phyloP scores from a whole-genome alignment of 2,329 filamentous ascomycete genomes.

The Colletotrichum endophyticum region DNA sequence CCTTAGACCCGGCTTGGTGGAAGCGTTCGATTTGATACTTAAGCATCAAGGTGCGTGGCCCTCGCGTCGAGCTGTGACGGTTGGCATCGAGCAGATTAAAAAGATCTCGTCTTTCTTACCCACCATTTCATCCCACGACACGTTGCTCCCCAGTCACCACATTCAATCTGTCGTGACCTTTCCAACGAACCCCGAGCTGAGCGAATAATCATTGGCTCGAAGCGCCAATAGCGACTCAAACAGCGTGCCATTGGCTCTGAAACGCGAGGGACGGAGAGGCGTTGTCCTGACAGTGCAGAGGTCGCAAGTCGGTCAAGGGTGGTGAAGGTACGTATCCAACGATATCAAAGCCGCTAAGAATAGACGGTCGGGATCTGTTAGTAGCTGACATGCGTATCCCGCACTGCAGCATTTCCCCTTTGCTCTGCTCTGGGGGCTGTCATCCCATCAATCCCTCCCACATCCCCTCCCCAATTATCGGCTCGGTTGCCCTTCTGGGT shows the following conservation, averaged over 20 bases:
- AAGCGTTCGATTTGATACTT: not conserved
- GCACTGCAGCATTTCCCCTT: not conserved
- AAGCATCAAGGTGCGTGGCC: not conserved
- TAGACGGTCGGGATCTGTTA: not conserved
- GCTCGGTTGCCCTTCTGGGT: conserved; percentile 1
- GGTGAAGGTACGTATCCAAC: not conserved
- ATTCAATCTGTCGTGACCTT: not conserved
- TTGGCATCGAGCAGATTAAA: not conserved
- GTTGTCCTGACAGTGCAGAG: conserved; percentile 5
- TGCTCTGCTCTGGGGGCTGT: not conserved
- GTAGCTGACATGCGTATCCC: conserved; percentile 1
- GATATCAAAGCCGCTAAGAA: conserved; percentile 9
- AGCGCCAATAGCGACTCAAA: not conserved
- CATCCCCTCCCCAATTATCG: not conserved
- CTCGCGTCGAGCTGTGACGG: not conserved
- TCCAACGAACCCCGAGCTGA: not conserved
- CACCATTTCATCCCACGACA: not conserved
- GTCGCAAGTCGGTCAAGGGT: conserved; percentile 3
- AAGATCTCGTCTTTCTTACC: not conserved
- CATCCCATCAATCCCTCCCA: conserved; percentile 1
- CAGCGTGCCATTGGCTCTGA: conserved; percentile 8
- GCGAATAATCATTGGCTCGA: not conserved
- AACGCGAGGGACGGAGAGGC: not conserved
- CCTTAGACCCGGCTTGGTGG: not conserved
- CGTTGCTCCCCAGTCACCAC: not conserved